These are phyloP conservation scores for Hyaloperonospora brassicae DNA, from an alignment of 352 stramenopile genomes.

Conservation along the genomic window DNA sequence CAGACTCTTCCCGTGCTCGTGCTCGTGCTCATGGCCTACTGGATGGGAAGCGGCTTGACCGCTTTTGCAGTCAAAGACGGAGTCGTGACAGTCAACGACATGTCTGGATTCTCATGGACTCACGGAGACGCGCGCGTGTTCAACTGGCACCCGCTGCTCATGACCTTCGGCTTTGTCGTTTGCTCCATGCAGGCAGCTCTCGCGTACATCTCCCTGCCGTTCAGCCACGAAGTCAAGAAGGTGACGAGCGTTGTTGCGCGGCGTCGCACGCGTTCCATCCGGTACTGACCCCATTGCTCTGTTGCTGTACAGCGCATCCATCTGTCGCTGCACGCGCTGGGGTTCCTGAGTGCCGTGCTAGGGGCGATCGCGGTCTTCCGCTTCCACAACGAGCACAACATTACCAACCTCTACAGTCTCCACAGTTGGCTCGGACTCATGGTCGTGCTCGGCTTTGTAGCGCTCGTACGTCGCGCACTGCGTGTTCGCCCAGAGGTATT, in stretches of 20 bases:
- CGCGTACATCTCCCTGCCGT: conserved; percentile 60
- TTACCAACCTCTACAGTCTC: conserved; percentile 82
- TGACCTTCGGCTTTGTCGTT: conserved; percentile 78
- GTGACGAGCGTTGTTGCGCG: conserved; percentile 9
- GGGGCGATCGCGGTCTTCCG: conserved; percentile 70
- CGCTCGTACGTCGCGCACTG: conserved; percentile 26
- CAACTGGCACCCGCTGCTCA: conserved; percentile 84
- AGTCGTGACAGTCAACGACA: conserved; percentile 32
- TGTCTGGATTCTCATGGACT: conserved; percentile 67
- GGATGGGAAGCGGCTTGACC: conserved; percentile 65
- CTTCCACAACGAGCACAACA: conserved; percentile 82
- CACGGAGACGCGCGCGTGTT: conserved; percentile 60
- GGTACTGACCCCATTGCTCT: background rate
- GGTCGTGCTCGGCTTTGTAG: conserved; percentile 47
- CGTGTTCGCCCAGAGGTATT: background rate
- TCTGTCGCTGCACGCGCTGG: conserved; percentile 54
- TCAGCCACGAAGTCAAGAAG: conserved; percentile 62
- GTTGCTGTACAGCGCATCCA: conserved; percentile 45
- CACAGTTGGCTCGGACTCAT: conserved; percentile 81
- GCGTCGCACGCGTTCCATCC: background rate
- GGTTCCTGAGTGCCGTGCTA: conserved; percentile 47
- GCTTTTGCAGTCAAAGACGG: conserved; percentile 40
- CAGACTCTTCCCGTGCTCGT: conserved; percentile 50
- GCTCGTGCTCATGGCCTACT: conserved; percentile 58
- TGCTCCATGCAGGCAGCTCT: conserved; percentile 63